Evolutionary conservation across 495 filamentous ascomycete genomes (phyloP), one percentile per base, ranked within the genome.

Genomic region (Podospora pseudoanserina): DNA sequence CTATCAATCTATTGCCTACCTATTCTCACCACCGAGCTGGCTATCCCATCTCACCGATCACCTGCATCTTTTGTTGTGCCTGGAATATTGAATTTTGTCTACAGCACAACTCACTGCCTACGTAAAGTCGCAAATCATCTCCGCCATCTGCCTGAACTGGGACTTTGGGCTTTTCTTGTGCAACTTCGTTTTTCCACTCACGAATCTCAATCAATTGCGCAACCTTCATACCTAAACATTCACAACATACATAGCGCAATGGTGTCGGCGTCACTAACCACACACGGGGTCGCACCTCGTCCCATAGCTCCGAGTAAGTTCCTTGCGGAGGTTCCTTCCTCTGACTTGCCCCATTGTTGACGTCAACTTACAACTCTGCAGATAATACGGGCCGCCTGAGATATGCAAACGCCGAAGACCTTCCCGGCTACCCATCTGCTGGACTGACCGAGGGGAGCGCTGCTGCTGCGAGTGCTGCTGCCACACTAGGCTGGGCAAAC

Each of bases 381-480:
- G 78, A 71, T 65, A 72, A 73, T 62, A 76, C 88, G 13, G 84
- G 87, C 32, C 86, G 85, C 53, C 81, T 90, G 71, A 89, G 87
- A 77, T 88, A 92, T 78, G 88, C 90, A 67, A 85, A 84, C 69
- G 84, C 87, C 20, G 82, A 86, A 63, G 88, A 91, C 68, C 83
- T 93, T 13, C 89, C 90, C 28, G 85, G 85, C 70, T 92, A 81
- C 68, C 88, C 91, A 15, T 84, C 85, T 23, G 75, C 83, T 55
- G 91, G 91, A 28, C 83, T 93, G 71, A 79, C 73, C 53, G 83
- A 87, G 61, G 83, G 85, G 65, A 86, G 79, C 67, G 83, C 88
- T 34, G 91, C 91, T 57, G 91, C 91, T 57, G 92, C 91, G 23
- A 86, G 87, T 63, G 87, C 90, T 49, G 92, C 92, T 59, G 90